A percentile compares a stretch with the other conserved stretches of the same genome.
Evolutionary conservation across 1,284 basidiomycete genomes (phyloP).

Genomic region (Trichosporon faecale): DNA sequence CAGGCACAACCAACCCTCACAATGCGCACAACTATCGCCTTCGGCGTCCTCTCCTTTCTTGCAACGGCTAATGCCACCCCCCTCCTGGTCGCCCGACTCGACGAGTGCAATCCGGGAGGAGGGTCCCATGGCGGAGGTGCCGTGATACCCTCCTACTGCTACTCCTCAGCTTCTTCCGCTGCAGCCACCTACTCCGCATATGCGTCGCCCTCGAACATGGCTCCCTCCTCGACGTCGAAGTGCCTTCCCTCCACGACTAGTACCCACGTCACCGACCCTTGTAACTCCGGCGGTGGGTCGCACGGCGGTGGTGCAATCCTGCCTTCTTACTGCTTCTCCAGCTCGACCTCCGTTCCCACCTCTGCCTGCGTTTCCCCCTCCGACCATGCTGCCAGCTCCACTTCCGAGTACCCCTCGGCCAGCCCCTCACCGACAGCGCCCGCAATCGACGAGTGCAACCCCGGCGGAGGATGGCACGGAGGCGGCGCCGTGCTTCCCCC

Average conservation of each 20-base stretch:
- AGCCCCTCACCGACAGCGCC: background rate
- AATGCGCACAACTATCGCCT: background rate
- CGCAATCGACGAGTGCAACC: background rate
- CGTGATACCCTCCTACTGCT: background rate
- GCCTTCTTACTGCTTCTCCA: background rate
- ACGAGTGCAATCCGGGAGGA: background rate
- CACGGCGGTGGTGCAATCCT: background rate
- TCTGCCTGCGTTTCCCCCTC: background rate
- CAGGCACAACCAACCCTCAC: too few species aligned
- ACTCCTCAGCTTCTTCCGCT: background rate
- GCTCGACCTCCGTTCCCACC: background rate
- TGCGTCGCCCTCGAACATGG: background rate
- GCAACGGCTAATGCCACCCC: background rate
- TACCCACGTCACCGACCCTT: background rate
- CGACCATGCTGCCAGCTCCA: background rate
- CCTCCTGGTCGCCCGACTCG: background rate
- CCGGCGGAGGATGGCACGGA: background rate
- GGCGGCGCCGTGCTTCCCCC: too few species aligned
- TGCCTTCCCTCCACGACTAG: background rate
- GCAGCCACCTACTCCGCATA: background rate
- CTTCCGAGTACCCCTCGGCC: background rate
- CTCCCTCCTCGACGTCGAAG: background rate
- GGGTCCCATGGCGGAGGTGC: background rate
- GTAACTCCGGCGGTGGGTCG: background rate
- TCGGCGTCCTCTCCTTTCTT: background rate